phyloP scores from a whole-genome alignment of 805 yeast species.

The Saccharomycopsis fermentans region DNA sequence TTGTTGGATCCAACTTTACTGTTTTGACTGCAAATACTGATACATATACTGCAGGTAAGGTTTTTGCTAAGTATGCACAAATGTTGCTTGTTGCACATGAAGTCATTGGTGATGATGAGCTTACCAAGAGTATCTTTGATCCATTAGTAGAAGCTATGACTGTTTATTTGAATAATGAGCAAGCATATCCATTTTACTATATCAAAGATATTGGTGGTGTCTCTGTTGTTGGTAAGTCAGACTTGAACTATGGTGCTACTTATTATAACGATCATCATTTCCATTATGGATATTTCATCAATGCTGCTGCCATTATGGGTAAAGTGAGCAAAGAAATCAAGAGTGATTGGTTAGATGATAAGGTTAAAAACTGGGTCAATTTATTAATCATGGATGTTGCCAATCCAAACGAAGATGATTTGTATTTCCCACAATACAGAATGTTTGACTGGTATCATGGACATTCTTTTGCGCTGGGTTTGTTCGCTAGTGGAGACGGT shows the following conservation, averaged over 20 bases:
- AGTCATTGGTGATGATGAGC: conserved; percentile 34
- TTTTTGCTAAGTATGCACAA: conserved; percentile 47
- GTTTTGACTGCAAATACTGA: conserved; percentile 31
- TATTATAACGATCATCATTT: conserved; percentile 82
- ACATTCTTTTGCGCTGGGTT: conserved; percentile 67
- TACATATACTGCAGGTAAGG: conserved; percentile 44
- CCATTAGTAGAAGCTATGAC: conserved; percentile 36
- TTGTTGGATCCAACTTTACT: conserved; percentile 29
- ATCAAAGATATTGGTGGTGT: conserved; percentile 51
- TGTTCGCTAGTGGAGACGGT: conserved; percentile 53
- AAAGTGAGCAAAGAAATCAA: conserved; percentile 39
- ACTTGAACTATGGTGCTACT: conserved; percentile 58
- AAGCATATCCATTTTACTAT: conserved; percentile 40
- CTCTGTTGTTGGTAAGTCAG: conserved; percentile 40
- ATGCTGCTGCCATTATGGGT: conserved; percentile 76
- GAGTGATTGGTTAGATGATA: conserved; percentile 38
- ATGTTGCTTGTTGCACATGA: conserved; percentile 42
- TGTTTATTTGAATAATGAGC: conserved; percentile 31
- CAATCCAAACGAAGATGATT: conserved; percentile 44
- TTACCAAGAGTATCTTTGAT: conserved; percentile 28
- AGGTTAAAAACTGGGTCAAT: conserved; percentile 48
- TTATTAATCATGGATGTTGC: conserved; percentile 56
- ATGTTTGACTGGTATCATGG: conserved; percentile 65
- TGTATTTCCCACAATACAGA: conserved; percentile 53
- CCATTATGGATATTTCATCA: conserved; percentile 77